Evolutionary conservation across 2,329 filamentous ascomycete genomes (phyloP).

Genomic region (Pyricularia pennisetigena): DNA sequence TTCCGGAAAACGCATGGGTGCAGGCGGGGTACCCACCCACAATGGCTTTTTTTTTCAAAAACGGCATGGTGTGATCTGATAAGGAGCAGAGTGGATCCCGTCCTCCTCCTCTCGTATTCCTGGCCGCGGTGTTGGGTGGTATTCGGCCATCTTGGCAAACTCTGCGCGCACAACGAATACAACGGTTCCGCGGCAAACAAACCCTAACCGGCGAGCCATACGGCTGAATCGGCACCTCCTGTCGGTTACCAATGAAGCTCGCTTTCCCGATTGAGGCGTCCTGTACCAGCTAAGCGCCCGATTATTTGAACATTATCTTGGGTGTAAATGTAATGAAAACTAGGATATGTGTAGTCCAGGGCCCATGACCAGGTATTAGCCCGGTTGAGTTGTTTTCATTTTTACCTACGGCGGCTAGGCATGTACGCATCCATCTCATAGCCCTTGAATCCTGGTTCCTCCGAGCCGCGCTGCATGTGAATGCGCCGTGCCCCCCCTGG

Average conservation of each 20-base stretch:
- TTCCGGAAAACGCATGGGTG: neutral
- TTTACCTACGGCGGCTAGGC: neutral
- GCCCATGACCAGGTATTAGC: neutral
- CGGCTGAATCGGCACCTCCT: neutral
- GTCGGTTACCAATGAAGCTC: neutral
- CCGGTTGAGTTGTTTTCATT: neutral
- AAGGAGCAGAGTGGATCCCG: neutral
- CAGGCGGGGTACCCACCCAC: neutral
- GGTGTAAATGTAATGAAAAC: neutral
- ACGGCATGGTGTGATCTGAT: neutral
- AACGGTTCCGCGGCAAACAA: neutral
- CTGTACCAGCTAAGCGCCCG: neutral
- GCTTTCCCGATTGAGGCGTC: neutral
- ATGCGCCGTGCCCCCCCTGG: neutral
- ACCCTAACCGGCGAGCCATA: neutral
- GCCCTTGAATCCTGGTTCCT: neutral
- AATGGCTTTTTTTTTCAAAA: neutral
- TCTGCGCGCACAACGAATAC: neutral
- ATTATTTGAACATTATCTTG: neutral
- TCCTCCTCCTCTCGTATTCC: neutral
- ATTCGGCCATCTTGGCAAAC: neutral
- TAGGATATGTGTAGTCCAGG: neutral
- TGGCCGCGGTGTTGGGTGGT: neutral
- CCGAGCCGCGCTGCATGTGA: neutral
- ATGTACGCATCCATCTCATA: neutral